phyloP scores from a whole-genome alignment of 1,284 basidiomycete genomes.

The Amylostereum areolatum region DNA sequence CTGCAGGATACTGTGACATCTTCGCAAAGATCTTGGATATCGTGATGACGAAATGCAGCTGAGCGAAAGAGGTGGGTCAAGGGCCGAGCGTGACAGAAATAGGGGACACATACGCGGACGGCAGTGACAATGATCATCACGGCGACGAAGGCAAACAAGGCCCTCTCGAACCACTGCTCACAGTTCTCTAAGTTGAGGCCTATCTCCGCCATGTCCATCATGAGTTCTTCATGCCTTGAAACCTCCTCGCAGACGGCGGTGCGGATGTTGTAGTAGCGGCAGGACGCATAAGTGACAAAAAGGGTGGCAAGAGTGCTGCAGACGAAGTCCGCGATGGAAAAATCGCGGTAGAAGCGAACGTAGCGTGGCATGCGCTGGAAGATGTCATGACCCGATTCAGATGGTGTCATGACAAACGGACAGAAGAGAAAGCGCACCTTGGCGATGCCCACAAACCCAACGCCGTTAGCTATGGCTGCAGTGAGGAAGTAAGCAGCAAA shows the following conservation, averaged over 20 bases:
- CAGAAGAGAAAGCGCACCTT: conserved; percentile 37
- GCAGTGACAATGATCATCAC: conserved; percentile 57
- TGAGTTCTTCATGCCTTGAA: conserved; percentile 64
- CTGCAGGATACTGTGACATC: conserved; percentile 33
- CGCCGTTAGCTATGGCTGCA: conserved; percentile 50
- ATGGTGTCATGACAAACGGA: conserved; percentile 1
- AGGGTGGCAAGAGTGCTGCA: conserved; percentile 55
- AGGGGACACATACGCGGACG: conserved; percentile 45
- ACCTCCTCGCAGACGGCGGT: conserved; percentile 65
- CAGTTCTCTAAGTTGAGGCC: conserved; percentile 73
- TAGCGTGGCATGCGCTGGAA: conserved; percentile 45
- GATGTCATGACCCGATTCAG: conserved; percentile 1
- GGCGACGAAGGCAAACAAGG: conserved; percentile 48
- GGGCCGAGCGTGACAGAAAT: not conserved
- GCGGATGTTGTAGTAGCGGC: conserved; percentile 45
- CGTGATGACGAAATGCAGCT: conserved; percentile 70
- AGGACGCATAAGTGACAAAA: conserved; percentile 51
- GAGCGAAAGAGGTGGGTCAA: conserved; percentile 4
- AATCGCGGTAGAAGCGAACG: conserved; percentile 64
- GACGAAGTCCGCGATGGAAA: conserved; percentile 66
- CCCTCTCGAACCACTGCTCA: conserved; percentile 69
- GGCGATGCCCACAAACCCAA: conserved; percentile 63
- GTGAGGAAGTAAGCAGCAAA: conserved; percentile 60
- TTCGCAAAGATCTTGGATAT: conserved; percentile 59
- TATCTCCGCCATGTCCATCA: conserved; percentile 64